A percentile compares a stretch with the other conserved stretches of the same genome.
Evolutionary conservation across 441 rosid genomes (phyloP).

Genomic region (Gossypium davidsonii): DNA sequence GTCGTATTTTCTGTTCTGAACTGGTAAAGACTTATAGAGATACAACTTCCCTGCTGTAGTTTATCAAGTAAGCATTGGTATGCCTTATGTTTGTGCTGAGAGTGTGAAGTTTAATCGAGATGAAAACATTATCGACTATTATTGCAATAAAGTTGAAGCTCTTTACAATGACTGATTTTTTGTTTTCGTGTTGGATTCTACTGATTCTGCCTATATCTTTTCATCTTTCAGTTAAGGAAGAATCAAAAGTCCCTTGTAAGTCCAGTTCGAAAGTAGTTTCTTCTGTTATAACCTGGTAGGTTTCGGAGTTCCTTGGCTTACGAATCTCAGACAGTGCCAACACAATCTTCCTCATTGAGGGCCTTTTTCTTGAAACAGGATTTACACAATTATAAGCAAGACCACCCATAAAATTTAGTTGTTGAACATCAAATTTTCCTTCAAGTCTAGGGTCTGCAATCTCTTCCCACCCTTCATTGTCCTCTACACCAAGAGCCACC

Average conservation of each 20-base stretch:
- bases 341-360: conserved; percentile 50
- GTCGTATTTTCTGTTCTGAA: conserved; percentile 38
- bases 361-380: conserved; percentile 36
- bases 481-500: conserved; percentile 44
- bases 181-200: not conserved
- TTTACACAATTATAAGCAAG: conserved; percentile 44
- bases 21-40: not conserved
- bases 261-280: conserved; percentile 37
- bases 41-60: not conserved
- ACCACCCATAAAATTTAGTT: conserved; percentile 36
- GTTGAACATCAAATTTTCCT: conserved; percentile 38
- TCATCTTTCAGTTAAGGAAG: conserved; percentile 11
- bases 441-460: conserved; percentile 40
- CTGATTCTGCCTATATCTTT: not conserved
- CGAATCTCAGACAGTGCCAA: conserved; percentile 34
- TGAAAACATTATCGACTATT: not conserved
- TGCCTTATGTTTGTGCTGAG: not conserved
- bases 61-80: not conserved
- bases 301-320: conserved; percentile 28
- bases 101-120: not conserved
- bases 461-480: conserved; percentile 51
- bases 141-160: not conserved
- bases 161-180: not conserved
- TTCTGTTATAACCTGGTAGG: conserved; percentile 27
- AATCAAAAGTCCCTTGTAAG: not conserved